A percentile compares a stretch with the other conserved stretches of the same genome.
These are phyloP conservation scores for Panaeolus cyanescens DNA, from an alignment of 768 basidiomycete species.

Conservation along the genomic window DNA sequence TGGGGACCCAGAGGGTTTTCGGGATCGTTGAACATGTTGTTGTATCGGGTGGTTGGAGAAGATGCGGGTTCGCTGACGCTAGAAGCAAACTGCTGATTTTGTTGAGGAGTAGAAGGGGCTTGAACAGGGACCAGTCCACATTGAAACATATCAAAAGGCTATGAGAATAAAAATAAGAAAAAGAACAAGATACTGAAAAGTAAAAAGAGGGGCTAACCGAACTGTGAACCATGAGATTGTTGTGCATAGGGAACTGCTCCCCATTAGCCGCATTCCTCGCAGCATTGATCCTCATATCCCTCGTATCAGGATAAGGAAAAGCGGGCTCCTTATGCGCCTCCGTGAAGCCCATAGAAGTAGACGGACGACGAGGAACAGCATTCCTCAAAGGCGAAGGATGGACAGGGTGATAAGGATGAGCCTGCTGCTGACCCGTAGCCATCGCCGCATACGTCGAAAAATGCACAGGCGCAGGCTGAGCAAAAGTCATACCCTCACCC, in stretches of 20 bases:
- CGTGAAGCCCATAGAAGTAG: slow-evolving; percentile 32
- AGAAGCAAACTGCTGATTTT: neutral
- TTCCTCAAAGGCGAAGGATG: slow-evolving; percentile 17
- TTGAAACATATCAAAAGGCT: neutral
- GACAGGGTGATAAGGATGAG: neutral
- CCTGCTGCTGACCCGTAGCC: neutral
- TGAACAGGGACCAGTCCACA: neutral
- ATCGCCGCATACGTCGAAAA: too few species aligned
- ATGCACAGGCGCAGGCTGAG: neutral
- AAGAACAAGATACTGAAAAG: neutral
- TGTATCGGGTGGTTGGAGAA: neutral
- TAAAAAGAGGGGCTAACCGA: neutral
- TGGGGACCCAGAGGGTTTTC: neutral
- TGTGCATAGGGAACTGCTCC: neutral
- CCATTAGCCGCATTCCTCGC: neutral
- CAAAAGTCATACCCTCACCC: neutral
- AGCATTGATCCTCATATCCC: neutral
- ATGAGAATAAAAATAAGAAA: too few species aligned
- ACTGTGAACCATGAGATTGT: neutral
- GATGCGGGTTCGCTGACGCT: neutral
- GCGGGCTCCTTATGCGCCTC: neutral
- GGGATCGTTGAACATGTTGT: neutral
- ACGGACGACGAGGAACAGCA: slow-evolving; percentile 30
- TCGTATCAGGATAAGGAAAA: neutral
- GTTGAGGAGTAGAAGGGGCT: neutral